phyloP scores from a whole-genome alignment of 208 protist genomes.

The Wallacemonas rigidus region DNA sequence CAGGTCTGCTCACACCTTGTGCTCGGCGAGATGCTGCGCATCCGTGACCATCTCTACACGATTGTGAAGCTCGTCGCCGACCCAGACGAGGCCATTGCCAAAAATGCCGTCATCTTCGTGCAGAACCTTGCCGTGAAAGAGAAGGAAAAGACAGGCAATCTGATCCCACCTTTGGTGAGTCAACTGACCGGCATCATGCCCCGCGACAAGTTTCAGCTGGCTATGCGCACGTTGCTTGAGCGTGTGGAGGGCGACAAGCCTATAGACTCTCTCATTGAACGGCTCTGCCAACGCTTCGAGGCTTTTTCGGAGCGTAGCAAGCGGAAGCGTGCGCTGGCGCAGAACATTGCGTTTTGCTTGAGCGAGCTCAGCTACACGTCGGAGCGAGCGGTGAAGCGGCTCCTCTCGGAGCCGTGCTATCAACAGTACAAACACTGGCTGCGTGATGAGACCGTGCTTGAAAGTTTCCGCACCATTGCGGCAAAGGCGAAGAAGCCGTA shows the following conservation, averaged over 20 bases:
- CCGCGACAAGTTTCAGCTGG: slow-evolving; percentile 81
- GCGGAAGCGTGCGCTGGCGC: slow-evolving; percentile 65
- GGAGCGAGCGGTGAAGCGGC: slow-evolving; percentile 69
- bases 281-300: slow-evolving; percentile 85
- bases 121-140: slow-evolving; percentile 89
- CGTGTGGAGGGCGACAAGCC: slow-evolving; percentile 89
- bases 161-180: slow-evolving; percentile 83
- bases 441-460: slow-evolving; percentile 67
- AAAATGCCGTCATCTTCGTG: slow-evolving; percentile 87
- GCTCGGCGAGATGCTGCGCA: slow-evolving; percentile 90
- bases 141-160: slow-evolving; percentile 87
- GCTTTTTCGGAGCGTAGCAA: slow-evolving; percentile 77
- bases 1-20: slow-evolving; percentile 92
- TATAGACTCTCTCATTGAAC: slow-evolving; percentile 88
- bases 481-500: slow-evolving; percentile 70
- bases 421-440: slow-evolving; percentile 90
- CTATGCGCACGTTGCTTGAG: slow-evolving; percentile 83
- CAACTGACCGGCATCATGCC: slow-evolving; percentile 82
- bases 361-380: slow-evolving; percentile 82
- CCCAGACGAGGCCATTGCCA: slow-evolving; percentile 80
- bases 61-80: slow-evolving; percentile 90
- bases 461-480: slow-evolving; percentile 81
- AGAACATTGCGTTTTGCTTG: slow-evolving; percentile 87
- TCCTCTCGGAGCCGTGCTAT: slow-evolving; percentile 87
- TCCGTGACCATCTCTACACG: slow-evolving; percentile 83